phyloP scores from a whole-genome alignment of 2,329 filamentous ascomycete genomes.

The Phialophora chinensis region DNA sequence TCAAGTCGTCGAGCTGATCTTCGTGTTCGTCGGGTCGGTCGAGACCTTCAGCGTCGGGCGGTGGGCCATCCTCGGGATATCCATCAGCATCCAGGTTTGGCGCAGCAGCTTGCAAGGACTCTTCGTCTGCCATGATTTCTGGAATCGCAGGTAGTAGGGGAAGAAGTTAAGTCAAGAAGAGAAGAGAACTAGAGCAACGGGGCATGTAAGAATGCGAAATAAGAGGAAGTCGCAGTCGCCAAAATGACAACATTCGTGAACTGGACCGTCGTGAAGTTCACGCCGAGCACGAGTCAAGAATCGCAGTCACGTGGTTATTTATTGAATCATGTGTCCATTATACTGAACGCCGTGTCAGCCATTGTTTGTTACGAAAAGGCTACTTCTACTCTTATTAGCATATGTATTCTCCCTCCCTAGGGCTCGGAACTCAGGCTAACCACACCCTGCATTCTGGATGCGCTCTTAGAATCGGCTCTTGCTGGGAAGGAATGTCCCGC shows the following conservation, averaged over 20 bases:
- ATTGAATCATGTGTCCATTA: background rate
- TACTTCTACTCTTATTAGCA: no score
- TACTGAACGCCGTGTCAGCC: no score
- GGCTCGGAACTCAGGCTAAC: background rate
- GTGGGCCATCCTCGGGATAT: slow-evolving; percentile 35
- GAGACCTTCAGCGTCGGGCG: slow-evolving; percentile 48
- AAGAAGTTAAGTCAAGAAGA: background rate
- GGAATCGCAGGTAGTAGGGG: background rate
- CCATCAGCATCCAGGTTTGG: slow-evolving; percentile 36
- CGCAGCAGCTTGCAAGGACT: background rate
- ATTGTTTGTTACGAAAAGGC: no score
- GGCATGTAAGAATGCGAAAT: background rate
- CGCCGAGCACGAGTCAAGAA: background rate
- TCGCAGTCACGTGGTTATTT: background rate
- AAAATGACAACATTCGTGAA: background rate
- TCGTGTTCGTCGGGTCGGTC: slow-evolving; percentile 47
- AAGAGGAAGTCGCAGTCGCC: background rate
- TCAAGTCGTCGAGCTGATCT: slow-evolving; percentile 36
- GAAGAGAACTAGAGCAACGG: background rate
- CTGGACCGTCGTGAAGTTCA: background rate
- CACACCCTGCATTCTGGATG: background rate
- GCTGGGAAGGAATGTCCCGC: no score
- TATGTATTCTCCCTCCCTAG: background rate
- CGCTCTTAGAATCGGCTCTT: background rate
- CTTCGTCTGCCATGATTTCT: background rate